Evolutionary conservation across 805 yeast genomes (phyloP).

Genomic region (Maudiozyma serrabonitensis): DNA sequence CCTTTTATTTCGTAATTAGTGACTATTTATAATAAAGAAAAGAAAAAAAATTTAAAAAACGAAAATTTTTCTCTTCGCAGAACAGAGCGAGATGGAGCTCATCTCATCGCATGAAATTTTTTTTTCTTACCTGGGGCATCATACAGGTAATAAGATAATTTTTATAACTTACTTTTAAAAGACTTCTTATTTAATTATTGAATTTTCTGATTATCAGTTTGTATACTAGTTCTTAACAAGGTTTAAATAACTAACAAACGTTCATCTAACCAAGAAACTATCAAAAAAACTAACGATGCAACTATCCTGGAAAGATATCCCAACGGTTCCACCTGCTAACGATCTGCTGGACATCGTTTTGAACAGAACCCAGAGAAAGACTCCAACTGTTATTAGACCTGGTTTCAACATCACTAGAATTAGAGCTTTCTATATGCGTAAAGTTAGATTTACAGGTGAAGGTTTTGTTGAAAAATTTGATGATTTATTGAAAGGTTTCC

Average conservation of each 20-base stretch:
- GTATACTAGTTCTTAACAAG: no score
- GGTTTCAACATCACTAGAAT: conserved; percentile 96
- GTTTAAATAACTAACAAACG: no score
- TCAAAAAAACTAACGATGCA: conserved; percentile 47
- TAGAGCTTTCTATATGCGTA: conserved; percentile 95
- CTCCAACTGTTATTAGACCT: conserved; percentile 96
- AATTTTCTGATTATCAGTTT: no score
- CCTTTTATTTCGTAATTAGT: neutral
- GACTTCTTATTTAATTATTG: no score
- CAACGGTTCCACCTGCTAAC: conserved; percentile 84
- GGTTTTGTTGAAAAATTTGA: conserved; percentile 90
- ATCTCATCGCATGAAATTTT: neutral
- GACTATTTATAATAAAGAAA: neutral
- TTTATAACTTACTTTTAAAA: no score
- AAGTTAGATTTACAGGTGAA: conserved; percentile 91
- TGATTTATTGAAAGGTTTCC: conserved; percentile 80
- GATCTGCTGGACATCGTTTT: conserved; percentile 94
- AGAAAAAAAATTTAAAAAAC: neutral
- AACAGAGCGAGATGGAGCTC: neutral
- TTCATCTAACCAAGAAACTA: neutral
- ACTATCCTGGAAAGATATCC: conserved; percentile 96
- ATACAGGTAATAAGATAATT: no score
- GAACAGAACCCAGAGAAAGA: conserved; percentile 95
- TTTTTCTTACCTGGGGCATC: neutral
- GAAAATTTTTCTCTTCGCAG: neutral